phyloP scores from a whole-genome alignment of 2,329 filamentous ascomycete species.

The Aureobasidium namibiae region DNA sequence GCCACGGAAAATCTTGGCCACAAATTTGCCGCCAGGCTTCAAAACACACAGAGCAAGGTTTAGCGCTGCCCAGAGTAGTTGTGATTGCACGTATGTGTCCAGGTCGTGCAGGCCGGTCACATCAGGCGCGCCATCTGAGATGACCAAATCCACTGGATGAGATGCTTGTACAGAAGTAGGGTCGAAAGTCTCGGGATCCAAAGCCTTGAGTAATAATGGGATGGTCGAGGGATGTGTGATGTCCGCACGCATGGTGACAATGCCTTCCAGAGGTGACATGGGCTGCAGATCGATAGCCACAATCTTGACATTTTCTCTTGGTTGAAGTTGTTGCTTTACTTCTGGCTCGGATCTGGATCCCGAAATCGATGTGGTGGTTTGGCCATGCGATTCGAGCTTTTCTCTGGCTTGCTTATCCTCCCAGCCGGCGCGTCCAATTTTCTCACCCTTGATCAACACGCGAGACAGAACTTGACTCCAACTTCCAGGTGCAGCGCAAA shows the following conservation, averaged over 20 bases:
- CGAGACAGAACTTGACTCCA: slow-evolving; percentile 97
- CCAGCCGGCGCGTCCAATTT: slow-evolving; percentile 79
- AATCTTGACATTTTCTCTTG: slow-evolving; percentile 63
- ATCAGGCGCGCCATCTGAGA: slow-evolving; percentile 92
- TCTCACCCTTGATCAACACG: slow-evolving; percentile 87
- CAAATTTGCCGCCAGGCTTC: slow-evolving; percentile 87
- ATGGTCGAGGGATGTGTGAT: slow-evolving; percentile 97
- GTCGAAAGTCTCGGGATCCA: slow-evolving; percentile 58
- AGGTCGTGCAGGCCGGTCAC: slow-evolving; percentile 95
- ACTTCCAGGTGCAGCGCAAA: slow-evolving; percentile 90
- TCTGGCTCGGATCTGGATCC: neutral
- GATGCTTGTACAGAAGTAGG: slow-evolving; percentile 42
- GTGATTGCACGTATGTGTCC: slow-evolving; percentile 95
- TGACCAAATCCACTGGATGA: slow-evolving; percentile 81
- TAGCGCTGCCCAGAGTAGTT: slow-evolving; percentile 86
- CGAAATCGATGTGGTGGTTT: slow-evolving; percentile 27
- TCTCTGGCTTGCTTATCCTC: slow-evolving; percentile 69
- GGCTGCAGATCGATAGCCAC: slow-evolving; percentile 94
- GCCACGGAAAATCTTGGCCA: slow-evolving; percentile 94
- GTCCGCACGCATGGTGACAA: slow-evolving; percentile 85
- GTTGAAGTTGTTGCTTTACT: slow-evolving; percentile 12
- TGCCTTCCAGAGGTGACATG: slow-evolving; percentile 87
- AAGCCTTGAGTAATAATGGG: slow-evolving; percentile 72
- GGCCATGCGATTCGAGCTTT: slow-evolving; percentile 44
- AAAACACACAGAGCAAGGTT: slow-evolving; percentile 91